Evolutionary conservation across 2,329 filamentous ascomycete genomes (phyloP), one percentile per base, ranked within the genome.

Genomic region (Cladophialophora chaetospira): DNA sequence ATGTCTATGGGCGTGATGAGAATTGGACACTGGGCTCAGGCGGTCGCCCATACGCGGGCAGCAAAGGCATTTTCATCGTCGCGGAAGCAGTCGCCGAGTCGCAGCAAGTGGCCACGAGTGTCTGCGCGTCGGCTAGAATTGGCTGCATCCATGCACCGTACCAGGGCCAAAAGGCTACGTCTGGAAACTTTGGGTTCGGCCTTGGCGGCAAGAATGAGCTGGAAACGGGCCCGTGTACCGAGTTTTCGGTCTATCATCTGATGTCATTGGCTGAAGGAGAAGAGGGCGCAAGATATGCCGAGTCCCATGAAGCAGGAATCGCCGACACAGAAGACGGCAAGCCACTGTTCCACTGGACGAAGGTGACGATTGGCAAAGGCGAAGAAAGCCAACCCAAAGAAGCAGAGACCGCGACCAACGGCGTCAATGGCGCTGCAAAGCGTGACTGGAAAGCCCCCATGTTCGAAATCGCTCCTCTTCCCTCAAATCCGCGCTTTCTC

Each of bases 241-340:
- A 68, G 43, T 81, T 80, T 61, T 75, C 67, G 3, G 60, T 81
- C 2, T 81, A 81, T 45, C 79, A 81, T 61, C 69, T 81, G 3
- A 77, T 81, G 71, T 70, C 75, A 1, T 65, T 79, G 2, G 62
- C 68, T 0, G 63, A 66, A 25, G 53, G 53, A n/a, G 53, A 56
- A 15, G 33, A 56, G 13, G 53, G 46, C 6, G 45, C 35, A 5
- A 8, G 31, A 5, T 5, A 8, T 3, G 35, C 35, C 9, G 29
- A 44, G 5, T 25, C 29, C n/a, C 35, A 42, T 23, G 36, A 19
- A 9, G 25, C 6, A 8, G 46, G 46, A 8, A 42, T 55, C 23
- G 33, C 28, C 11, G 26, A 25, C 44, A 49, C 53, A 3, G 44
- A 36, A 19, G 45, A 52, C 15, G 45, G 53, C 25, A 45, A 51